Percentiles rank a stretch among this genome's conserved stretches.
phyloP scores from a whole-genome alignment of 768 basidiomycete genomes.

The Boletellus ananiceps region DNA sequence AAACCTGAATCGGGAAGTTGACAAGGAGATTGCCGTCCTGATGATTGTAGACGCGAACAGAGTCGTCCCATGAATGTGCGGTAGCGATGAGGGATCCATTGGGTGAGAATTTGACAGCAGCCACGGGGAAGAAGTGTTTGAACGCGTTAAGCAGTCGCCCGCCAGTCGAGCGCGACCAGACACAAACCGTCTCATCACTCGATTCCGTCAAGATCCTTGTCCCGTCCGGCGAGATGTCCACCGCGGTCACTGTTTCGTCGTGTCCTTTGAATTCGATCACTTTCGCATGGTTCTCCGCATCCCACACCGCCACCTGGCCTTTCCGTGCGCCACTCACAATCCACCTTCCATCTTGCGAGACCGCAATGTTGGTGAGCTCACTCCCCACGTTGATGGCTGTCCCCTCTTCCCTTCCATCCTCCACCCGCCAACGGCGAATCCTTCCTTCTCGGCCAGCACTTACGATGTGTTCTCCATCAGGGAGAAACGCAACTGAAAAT shows the following conservation, averaged over 20 bases:
- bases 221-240: conserved; percentile 12
- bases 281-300: background rate
- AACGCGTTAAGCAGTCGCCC: conserved; percentile 1
- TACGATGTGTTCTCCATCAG: too few species aligned
- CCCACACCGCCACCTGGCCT: background rate
- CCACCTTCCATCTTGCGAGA: background rate
- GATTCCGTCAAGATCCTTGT: conserved; percentile 6
- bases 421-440: background rate
- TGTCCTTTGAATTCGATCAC: background rate
- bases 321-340: background rate
- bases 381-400: too few species aligned
- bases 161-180: conserved; percentile 3
- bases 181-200: background rate
- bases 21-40: background rate
- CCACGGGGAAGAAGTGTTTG: background rate
- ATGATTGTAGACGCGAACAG: background rate
- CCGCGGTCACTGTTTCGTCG: background rate
- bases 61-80: background rate
- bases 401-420: too few species aligned
- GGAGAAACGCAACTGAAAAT: too few species aligned
- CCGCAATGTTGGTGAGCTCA: too few species aligned
- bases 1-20: background rate
- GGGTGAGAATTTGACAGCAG: conserved; percentile 10
- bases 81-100: conserved; percentile 1
- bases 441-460: too few species aligned